Base-by-base conservation (phyloP, 2,329 filamentous ascomycete genomes). In the Leptographium radiaticola region DNA sequence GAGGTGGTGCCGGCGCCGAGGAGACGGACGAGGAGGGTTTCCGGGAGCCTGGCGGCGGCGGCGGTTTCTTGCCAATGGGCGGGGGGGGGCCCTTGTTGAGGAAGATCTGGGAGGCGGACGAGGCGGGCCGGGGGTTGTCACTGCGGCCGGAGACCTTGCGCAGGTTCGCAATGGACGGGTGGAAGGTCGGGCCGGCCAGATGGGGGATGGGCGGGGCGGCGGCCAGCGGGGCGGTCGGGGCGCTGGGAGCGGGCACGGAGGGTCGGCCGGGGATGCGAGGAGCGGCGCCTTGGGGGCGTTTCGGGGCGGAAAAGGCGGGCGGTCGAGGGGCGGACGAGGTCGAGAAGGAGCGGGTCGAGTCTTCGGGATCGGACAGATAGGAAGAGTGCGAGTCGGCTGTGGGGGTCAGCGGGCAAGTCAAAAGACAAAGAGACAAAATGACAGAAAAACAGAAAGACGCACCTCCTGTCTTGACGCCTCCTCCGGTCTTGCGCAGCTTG, bases 401-500 rank as follows among this genome's bases (percentile, higher is more conserved):
- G 54, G 9, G 18, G 6, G 10, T 54, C 11, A 54, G 49, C 5
- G 4, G 34, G 13, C 12, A 15, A 6, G 33, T 5, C 25, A 33
- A 31, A n/a, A 11, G 18, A 20, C 31, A 46, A 8, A 3, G 11
- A 11, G 31, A 49, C 8, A 40, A 20, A 16, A 18, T 11, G 18
- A 9, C 31, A 16, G 15, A 20, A 16, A 25, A 11, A 30, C 7
- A 36, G 20, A 9, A 2, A 25, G 54, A 54, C 75, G 62, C 62
- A 77, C 76, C 76, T 66, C 83, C 87, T 1, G 87, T 91, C 67
- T 89, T 79, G 56, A 91, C 74, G 42, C 86, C 86, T 49, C 87
- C 90, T 54, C 89, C 86, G 4, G 84, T 79, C 72, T 94, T 96
- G 67, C 87, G 87, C 63, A 98, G 67, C 71, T 96, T 97, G 3